Evolutionary conservation across 2,329 filamentous ascomycete species (phyloP).

Genomic region (Coccinonectria pachysandricola): DNA sequence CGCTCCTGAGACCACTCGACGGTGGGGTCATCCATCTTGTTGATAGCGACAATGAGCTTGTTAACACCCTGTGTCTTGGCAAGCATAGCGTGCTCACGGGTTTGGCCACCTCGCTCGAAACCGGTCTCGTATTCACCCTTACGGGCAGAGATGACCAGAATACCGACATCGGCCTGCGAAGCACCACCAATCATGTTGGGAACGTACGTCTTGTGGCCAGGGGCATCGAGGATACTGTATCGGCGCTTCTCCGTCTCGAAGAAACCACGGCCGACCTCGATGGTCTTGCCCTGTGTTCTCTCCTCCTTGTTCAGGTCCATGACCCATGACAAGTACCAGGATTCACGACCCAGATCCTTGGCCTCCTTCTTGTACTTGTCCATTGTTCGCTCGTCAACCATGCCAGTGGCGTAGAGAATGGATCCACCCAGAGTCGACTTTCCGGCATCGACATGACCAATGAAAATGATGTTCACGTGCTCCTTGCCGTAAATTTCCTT

Average conservation of each 20-base stretch:
- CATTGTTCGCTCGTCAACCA: slow-evolving; percentile 98
- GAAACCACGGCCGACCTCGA: slow-evolving; percentile 90
- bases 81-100: slow-evolving; percentile 92
- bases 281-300: slow-evolving; percentile 91
- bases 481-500: slow-evolving; percentile 96
- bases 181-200: slow-evolving; percentile 97
- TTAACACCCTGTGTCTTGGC: slow-evolving; percentile 98
- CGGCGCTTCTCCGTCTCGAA: slow-evolving; percentile 95
- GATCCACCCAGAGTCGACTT: slow-evolving; percentile 94
- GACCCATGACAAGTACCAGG: slow-evolving; percentile 98
- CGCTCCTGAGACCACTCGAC: slow-evolving; percentile 92
- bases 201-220: slow-evolving; percentile 95
- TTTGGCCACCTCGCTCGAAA: slow-evolving; percentile 93
- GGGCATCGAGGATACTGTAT: slow-evolving; percentile 94
- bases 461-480: slow-evolving; percentile 89
- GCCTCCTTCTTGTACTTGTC: slow-evolving; percentile 97
- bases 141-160: slow-evolving; percentile 89
- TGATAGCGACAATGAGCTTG: slow-evolving; percentile 88
- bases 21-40: slow-evolving; percentile 98
- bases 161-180: slow-evolving; percentile 85
- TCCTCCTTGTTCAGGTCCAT: slow-evolving; percentile 96
- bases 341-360: slow-evolving; percentile 91
- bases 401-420: slow-evolving; percentile 86
- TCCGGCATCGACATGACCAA: slow-evolving; percentile 95
- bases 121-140: slow-evolving; percentile 99